A percentile compares a stretch with the other conserved stretches of the same genome.
These are phyloP conservation scores for Rubus parviflorus DNA, from an alignment of 306 rosid genomes.

Conservation along the genomic window DNA sequence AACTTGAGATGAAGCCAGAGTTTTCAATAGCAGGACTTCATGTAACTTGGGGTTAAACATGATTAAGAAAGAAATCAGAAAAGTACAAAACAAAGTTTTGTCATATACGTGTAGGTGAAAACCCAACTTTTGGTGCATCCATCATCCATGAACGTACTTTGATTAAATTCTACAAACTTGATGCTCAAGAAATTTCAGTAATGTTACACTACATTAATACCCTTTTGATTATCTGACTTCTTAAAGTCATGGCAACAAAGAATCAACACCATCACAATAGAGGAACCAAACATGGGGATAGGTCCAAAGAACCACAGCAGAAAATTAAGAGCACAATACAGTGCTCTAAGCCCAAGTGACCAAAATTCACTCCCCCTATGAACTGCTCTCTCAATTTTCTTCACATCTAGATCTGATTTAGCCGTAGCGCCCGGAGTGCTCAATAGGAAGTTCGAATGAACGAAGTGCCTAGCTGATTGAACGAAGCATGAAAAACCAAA, in stretches of 20 bases:
- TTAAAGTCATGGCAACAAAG: constrained; percentile 49
- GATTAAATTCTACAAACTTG: background rate
- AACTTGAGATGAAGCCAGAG: background rate
- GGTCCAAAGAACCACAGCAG: constrained; percentile 81
- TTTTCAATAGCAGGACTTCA: background rate
- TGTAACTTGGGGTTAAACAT: background rate
- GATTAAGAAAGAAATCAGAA: background rate
- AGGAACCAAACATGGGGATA: constrained; percentile 64
- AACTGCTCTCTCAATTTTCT: constrained; percentile 46
- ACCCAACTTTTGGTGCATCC: background rate
- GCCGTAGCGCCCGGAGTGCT: constrained; percentile 49
- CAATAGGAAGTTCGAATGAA: constrained; percentile 62
- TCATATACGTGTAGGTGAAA: background rate
- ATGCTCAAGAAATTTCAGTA: background rate
- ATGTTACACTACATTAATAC: background rate
- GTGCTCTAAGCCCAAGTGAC: constrained; percentile 72
- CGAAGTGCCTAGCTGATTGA: constrained; percentile 63
- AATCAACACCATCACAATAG: constrained; percentile 42
- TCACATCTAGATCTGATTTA: constrained; percentile 29
- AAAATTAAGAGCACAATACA: constrained; percentile 63
- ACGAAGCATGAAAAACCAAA: constrained; percentile 69
- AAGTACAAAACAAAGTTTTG: background rate
- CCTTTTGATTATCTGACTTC: background rate
- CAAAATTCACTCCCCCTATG: constrained; percentile 68
- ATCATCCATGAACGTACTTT: background rate